A percentile compares a stretch with the other conserved stretches of the same genome.
Evolutionary conservation across 2,329 filamentous ascomycete genomes (phyloP).

Genomic region (Ophiostoma sp.): DNA sequence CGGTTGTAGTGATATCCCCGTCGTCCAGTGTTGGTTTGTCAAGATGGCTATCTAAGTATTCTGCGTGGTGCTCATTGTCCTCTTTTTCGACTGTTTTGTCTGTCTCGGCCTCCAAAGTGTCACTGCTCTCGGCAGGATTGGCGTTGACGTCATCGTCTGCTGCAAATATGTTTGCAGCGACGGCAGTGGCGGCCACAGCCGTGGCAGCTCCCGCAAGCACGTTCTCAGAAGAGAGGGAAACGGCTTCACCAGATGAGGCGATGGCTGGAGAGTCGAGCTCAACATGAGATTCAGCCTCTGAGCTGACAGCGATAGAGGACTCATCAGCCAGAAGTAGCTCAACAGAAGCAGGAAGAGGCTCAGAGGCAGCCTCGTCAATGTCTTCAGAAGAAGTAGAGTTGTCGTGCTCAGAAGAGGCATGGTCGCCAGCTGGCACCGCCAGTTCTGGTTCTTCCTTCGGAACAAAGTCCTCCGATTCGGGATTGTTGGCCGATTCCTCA

Average conservation of each 20-base stretch:
- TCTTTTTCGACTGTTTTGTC: constrained; percentile 1
- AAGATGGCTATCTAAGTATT: constrained; percentile 11
- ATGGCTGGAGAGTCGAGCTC: no score
- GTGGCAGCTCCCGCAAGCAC: not conserved
- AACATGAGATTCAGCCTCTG: not conserved
- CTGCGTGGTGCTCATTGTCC: not conserved
- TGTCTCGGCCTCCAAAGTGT: not conserved
- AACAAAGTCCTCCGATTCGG: not conserved
- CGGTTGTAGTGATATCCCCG: constrained; percentile 13
- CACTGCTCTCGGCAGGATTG: not conserved
- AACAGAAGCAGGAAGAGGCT: not conserved
- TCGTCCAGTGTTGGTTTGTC: constrained; percentile 2
- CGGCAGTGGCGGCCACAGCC: not conserved
- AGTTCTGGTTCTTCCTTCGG: not conserved
- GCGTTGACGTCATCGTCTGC: not conserved
- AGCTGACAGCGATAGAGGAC: not conserved
- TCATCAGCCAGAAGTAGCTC: not conserved
- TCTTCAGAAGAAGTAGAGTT: not conserved
- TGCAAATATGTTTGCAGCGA: not conserved
- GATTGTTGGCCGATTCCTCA: not conserved
- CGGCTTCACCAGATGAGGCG: not conserved
- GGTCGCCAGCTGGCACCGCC: not conserved
- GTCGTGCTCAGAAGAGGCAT: not conserved
- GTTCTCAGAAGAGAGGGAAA: not conserved
- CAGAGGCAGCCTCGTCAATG: no score